These are phyloP conservation scores for Saccharomycopsis crataegensis DNA, from an alignment of 1,139 yeast genomes.

Conservation along the genomic window DNA sequence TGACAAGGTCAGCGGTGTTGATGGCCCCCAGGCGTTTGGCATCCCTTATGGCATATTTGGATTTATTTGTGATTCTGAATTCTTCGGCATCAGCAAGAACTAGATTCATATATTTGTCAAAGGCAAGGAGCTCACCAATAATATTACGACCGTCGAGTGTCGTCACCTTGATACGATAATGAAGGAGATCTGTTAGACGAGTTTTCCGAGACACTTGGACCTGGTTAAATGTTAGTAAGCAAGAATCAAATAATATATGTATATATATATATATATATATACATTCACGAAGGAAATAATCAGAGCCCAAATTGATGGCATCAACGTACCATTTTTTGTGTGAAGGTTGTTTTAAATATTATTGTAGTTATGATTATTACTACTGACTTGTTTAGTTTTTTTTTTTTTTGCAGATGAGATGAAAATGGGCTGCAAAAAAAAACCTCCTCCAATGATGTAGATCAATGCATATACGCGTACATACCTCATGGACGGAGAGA, in stretches of 20 bases:
- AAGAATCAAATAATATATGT: neutral
- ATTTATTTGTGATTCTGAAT: conserved; percentile 63
- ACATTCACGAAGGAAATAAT: neutral
- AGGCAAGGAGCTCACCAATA: conserved; percentile 77
- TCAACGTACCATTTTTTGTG: neutral
- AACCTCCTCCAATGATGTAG: no score
- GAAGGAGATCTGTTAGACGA: conserved; percentile 51
- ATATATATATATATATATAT: neutral
- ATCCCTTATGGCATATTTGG: conserved; percentile 36
- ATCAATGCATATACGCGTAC: no score
- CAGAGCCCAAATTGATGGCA: neutral
- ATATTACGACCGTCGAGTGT: conserved; percentile 70
- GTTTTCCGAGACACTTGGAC: conserved; percentile 36
- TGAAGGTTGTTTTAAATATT: neutral
- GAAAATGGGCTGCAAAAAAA: no score
- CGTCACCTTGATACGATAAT: conserved; percentile 65
- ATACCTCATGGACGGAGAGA: no score
- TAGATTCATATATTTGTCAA: conserved; percentile 83
- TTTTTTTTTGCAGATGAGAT: no score
- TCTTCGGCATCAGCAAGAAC: conserved; percentile 85
- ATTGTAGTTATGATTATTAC: no score
- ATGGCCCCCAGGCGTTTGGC: conserved; percentile 23
- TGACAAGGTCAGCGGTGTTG: conserved; percentile 27
- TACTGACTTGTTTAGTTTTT: no score
- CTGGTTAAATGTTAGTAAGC: neutral